Base-by-base conservation (phyloP, 1,139 yeast species). In the Candida sp. region DNA sequence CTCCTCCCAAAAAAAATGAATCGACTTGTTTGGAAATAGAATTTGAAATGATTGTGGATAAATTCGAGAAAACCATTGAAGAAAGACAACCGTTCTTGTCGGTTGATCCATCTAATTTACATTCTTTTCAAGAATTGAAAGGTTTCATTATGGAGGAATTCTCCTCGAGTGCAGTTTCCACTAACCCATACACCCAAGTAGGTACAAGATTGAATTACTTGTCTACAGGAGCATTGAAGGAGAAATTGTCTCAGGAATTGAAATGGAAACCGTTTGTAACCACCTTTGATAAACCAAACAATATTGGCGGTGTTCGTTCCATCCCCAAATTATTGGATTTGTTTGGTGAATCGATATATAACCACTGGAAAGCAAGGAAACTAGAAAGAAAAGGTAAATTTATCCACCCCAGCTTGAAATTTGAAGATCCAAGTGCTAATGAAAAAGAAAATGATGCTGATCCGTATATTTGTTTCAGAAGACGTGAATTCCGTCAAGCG, bases 401-500 rank as follows among this genome's bases (percentile, higher is more conserved):
- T 8, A 78, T 95, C 35, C 79, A 81, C 54, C 96, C 98, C 1
- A 64, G 74, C 7, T 70, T 95, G 40, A 87, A 84, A 60, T 90
- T 87, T 59, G 98, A 91, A 65, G 95, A 88, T 55, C 89, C 88
- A 19, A 71, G 66, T 53, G 77, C 77, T 4, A 81, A 80, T 45
- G 96, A 90, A 51, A 87, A 87, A 55, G 97, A 91, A 57, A 80
- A 80, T 53, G 99, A 93, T 57, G 81, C 79, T 48, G 98, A 93
- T 63, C 98, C 99, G 1, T 93, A 95, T 63, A 85, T 90, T 38
- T 89, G 97, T 68, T 93, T 95, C 70, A 81, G 99, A 58, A 82
- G 97, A 56, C 86, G 99, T 64, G 99, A 91, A 58, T 85, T 90
- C 53, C 82, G 99, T 51, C 97, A 88, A 61, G 95, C 95, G 35